Percentiles rank a stretch among this genome's conserved stretches.
These are phyloP conservation scores for Lophium mytilinum DNA, from an alignment of 495 filamentous ascomycete genomes.

Conservation along the genomic window DNA sequence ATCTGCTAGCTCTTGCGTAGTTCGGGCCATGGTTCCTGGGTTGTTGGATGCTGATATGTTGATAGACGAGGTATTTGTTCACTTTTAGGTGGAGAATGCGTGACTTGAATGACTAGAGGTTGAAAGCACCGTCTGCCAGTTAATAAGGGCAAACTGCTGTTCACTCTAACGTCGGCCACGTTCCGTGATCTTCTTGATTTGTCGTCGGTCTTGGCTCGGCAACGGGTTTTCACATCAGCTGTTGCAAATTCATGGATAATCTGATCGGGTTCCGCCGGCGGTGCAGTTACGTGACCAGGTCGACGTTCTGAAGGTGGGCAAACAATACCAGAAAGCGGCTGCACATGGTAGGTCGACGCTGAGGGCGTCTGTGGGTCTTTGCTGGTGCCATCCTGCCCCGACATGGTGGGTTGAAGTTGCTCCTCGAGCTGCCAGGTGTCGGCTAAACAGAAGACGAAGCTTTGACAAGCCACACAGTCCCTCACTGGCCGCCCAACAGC, in stretches of 20 bases:
- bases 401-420: too few relatives aligned
- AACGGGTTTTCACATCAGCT: not conserved
- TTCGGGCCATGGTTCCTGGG: conserved; percentile 1
- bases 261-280: too few relatives aligned
- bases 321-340: too few relatives aligned
- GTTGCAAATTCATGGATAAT: not conserved
- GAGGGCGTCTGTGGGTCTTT: too few relatives aligned
- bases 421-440: too few relatives aligned
- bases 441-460: too few relatives aligned
- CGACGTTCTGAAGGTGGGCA: too few relatives aligned
- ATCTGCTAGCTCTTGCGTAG: conserved; percentile 29
- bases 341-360: too few relatives aligned
- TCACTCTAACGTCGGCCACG: not conserved
- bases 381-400: too few relatives aligned
- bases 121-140: not conserved
- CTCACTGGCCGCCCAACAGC: too few relatives aligned
- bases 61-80: not conserved
- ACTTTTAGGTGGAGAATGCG: not conserved
- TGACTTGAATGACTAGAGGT: not conserved
- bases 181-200: not conserved
- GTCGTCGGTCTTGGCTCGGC: not conserved
- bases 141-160: not conserved
- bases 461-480: too few relatives aligned
- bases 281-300: too few relatives aligned
- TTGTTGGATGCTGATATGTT: not conserved